Evolutionary conservation across 352 stramenopile genomes (phyloP).

Genomic region (Thraustochytrium sp.): DNA sequence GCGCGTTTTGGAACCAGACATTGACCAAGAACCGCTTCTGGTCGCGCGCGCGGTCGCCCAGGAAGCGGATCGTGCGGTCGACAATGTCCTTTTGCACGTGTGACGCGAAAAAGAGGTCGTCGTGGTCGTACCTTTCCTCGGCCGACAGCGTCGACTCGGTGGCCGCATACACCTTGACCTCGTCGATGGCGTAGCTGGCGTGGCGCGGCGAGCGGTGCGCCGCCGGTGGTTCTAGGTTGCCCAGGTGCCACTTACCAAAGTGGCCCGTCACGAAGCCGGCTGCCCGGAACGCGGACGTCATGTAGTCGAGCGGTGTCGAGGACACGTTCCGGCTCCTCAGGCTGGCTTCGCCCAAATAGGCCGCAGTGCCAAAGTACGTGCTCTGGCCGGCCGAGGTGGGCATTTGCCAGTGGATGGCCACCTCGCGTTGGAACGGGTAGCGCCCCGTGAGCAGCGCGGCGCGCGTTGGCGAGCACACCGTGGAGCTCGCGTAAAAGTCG

Average conservation of each 20-base stretch:
- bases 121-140: background rate
- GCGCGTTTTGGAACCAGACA: constrained; percentile 22
- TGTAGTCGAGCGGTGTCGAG: background rate
- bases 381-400: background rate
- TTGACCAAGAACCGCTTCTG: background rate
- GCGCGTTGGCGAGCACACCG: constrained; percentile 23
- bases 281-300: background rate
- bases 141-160: background rate
- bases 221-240: background rate
- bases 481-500: constrained; percentile 34
- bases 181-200: background rate
- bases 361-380: background rate
- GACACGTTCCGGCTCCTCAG: too few relatives aligned
- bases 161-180: background rate
- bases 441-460: constrained; percentile 2
- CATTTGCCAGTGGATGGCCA: constrained; percentile 10
- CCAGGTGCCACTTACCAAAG: constrained; percentile 36
- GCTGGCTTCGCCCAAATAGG: background rate
- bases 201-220: background rate
- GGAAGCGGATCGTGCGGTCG: background rate
- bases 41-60: background rate
- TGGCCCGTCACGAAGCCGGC: constrained; percentile 24
- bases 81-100: background rate
- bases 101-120: constrained; percentile 17
- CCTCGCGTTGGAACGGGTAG: constrained; percentile 22